Evolutionary conservation across 148 eudicot genomes (phyloP), one percentile per base, ranked within the genome.

Genomic region (Diospyros kaki): DNA sequence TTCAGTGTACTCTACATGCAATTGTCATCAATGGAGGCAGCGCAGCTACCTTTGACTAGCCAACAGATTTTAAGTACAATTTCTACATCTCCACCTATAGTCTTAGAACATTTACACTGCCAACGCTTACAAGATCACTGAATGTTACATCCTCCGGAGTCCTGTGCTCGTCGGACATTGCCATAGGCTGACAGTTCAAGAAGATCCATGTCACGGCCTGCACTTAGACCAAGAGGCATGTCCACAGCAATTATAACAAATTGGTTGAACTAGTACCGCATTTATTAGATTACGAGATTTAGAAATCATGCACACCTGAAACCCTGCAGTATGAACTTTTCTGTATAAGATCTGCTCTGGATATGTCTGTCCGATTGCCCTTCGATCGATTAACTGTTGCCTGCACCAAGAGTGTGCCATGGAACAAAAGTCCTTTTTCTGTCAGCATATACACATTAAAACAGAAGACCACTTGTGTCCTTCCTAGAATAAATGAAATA

Each of bases 141-240:
- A 77, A 95, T 95, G 60, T 76, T 87, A 71, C 98, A 95, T 75
- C 99, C 99, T 51, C 97, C 97, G 55, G 92, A 80, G 72, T 91
- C 93, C 80, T 83, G 87, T 17, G 83, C 99, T 56, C 86, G 91
- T 7, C 90, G 96, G 48, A 93, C 96, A 80, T 92, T 91, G 50
- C 99, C 97, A 80, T 78, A 95, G 7, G 96, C 94, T 4, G 96
- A 90, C 62, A 87, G 76, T 77, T 92, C 96, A 53, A 94, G 74
- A 67, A 94, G 88, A 86, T 94, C 97, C 97, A 89, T 94, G 68
- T 94, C 97, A 14, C 94, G 90, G 42, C 91, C 97, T 94, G 92
- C 80, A 81, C 38, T 6, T 73, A 18, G 18, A 61, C 38, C 58
- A 64, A 12, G 53, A 82, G 17, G 3, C 15, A 69, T 9, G 41